Base-by-base conservation (phyloP, 2,329 filamentous ascomycete species). In the Claviceps africana region DNA sequence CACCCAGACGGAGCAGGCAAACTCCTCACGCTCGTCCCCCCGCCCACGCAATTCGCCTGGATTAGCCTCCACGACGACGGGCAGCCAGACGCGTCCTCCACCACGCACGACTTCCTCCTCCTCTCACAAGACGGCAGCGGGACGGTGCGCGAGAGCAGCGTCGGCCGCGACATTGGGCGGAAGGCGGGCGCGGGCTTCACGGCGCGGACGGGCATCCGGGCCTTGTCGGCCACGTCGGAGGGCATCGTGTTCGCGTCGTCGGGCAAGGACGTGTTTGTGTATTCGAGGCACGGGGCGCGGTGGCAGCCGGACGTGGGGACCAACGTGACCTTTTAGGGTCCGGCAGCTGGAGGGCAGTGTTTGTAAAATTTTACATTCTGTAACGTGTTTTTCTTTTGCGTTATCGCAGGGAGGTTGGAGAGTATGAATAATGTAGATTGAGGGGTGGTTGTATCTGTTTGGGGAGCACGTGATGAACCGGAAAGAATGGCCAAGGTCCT, bases 241-340 rank as follows among this genome's bases (percentile, higher is more conserved):
- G 56, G 47, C 8, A 47, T 57, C 2, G 25, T 60, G 33, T 60
- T 58, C 56, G 57, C 53, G 21, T 55, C 57, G 2, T 51, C 54
- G 13, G 53, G 53, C 10, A 52, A 53, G 21, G 51, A 56, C n/a
- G 43, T 60, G 19, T 51, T 52, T 25, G 42, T 52, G n/a, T 61
- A 56, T 40, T n/a, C 48, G 22, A 51, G 48, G 37, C 47, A 43
- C 10, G 50, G 50, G 17, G 53, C 30, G 51, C 47, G 17, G 8
- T 60, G 57, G 55, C 42, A 47, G 35, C 48, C 25, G 22, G 52
- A 50, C 11, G 52, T 37, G 11, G 44, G 28, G 5, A 47, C 42
- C 21, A 53, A 53, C 28, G 43, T 19, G 21, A 46, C 47, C n/a
- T 45, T 53, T 53, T 40, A 50, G 25, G 48, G 10, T 5, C 33